phyloP scores from a whole-genome alignment of 2,329 filamentous ascomycete genomes.

The Diaporthe sp. region DNA sequence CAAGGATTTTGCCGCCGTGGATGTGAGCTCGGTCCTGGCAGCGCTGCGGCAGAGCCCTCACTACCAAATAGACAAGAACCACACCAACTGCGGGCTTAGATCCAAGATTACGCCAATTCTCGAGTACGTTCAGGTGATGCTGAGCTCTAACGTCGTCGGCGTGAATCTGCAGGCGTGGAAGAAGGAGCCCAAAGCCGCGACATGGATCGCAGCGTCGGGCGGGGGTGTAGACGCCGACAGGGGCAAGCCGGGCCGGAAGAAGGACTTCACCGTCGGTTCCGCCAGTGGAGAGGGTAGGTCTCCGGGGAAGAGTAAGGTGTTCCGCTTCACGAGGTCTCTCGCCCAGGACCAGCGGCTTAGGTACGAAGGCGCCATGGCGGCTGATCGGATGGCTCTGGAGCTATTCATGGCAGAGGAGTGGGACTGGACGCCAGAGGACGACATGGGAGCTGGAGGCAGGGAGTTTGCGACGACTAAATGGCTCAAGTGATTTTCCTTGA shows the following conservation, averaged over 20 bases:
- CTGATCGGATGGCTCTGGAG: slow-evolving; percentile 64
- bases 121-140: slow-evolving; percentile 72
- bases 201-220: slow-evolving; percentile 53
- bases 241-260: slow-evolving; percentile 4
- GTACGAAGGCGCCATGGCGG: slow-evolving; percentile 63
- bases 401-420: slow-evolving; percentile 70
- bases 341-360: slow-evolving; percentile 65
- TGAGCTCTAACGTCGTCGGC: slow-evolving; percentile 61
- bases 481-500: slow-evolving; percentile 22
- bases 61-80: slow-evolving; percentile 82
- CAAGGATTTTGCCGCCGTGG: slow-evolving; percentile 67
- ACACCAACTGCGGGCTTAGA: slow-evolving; percentile 80
- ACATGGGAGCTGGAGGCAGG: slow-evolving; percentile 25
- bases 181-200: slow-evolving; percentile 53
- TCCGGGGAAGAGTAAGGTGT: slow-evolving; percentile 47
- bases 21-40: slow-evolving; percentile 72
- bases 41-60: slow-evolving; percentile 75
- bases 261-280: slow-evolving; percentile 36
- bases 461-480: slow-evolving; percentile 34
- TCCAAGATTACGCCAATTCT: slow-evolving; percentile 76
- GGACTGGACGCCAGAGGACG: slow-evolving; percentile 71
- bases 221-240: slow-evolving; percentile 37
- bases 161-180: slow-evolving; percentile 64
- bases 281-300: slow-evolving; percentile 39
- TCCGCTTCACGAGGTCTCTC: slow-evolving; percentile 66